Evolutionary conservation across 208 protist species (phyloP).

Genomic region (Zelonia costaricensis): DNA sequence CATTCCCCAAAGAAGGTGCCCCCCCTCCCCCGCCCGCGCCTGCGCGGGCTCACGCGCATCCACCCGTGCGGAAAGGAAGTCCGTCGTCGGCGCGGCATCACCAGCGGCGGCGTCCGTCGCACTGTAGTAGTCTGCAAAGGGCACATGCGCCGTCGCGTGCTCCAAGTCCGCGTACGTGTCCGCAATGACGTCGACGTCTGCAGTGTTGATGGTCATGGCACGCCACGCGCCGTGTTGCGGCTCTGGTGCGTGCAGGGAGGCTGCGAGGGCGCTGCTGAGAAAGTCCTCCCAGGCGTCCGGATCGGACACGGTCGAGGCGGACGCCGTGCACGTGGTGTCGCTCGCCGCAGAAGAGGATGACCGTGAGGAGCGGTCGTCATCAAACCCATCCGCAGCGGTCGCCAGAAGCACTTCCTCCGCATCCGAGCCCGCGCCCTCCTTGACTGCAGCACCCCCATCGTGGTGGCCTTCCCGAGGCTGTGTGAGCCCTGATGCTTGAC

Average conservation of each 20-base stretch:
- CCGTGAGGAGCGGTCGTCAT: background rate
- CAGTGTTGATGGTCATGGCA: conserved; percentile 12
- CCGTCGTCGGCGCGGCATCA: too few relatives aligned
- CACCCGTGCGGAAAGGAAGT: background rate
- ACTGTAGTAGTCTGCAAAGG: conserved; percentile 21
- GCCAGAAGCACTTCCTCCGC: too few relatives aligned
- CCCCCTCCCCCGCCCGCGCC: background rate
- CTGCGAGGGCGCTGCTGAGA: background rate
- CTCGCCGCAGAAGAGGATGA: conserved; percentile 5
- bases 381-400: background rate
- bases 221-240: background rate
- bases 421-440: background rate
- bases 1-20: background rate
- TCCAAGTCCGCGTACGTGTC: background rate
- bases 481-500: background rate
- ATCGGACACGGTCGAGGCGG: conserved; percentile 24
- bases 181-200: conserved; percentile 13
- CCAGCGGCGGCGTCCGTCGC: background rate
- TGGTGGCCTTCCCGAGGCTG: background rate
- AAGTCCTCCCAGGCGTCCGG: conserved; percentile 27
- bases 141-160: conserved; percentile 6
- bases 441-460: conserved; percentile 1
- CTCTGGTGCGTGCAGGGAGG: background rate
- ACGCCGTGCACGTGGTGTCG: conserved; percentile 10
- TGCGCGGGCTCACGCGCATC: background rate